These are phyloP conservation scores for Iberis amara DNA, from an alignment of 441 rosid genomes.

Conservation along the genomic window DNA sequence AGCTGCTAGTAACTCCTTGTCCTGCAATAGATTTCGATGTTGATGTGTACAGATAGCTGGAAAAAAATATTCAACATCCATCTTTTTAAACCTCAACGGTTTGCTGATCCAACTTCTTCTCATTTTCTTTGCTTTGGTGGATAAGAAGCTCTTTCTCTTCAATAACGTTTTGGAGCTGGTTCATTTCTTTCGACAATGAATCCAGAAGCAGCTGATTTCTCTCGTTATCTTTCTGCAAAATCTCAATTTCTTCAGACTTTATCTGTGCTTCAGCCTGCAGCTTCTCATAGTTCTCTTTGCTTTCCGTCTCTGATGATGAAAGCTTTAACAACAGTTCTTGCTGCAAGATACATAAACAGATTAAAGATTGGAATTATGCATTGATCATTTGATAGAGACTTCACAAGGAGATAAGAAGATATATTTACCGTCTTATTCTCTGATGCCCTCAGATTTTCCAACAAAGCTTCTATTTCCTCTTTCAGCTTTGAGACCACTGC, in stretches of 20 bases:
- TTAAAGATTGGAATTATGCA: constrained; percentile 29
- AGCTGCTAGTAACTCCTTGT: constrained; percentile 45
- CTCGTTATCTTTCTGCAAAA: constrained; percentile 44
- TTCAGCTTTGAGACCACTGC: constrained; percentile 29
- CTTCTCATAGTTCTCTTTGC: constrained; percentile 46
- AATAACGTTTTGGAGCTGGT: constrained; percentile 42
- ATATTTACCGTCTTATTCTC: constrained; percentile 53
- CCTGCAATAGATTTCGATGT: constrained; percentile 40
- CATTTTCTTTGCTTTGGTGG: constrained; percentile 44
- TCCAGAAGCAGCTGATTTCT: constrained; percentile 40
- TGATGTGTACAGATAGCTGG: constrained; percentile 17
- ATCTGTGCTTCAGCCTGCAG: constrained; percentile 46
- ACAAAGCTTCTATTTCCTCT: constrained; percentile 24
- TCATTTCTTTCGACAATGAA: constrained; percentile 51
- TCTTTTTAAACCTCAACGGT: constrained; percentile 45
- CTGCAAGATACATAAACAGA: constrained; percentile 38
- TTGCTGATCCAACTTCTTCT: constrained; percentile 55
- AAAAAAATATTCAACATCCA: constrained; percentile 10
- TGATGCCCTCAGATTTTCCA: constrained; percentile 28
- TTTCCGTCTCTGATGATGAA: constrained; percentile 54
- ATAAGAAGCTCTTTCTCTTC: constrained; percentile 64
- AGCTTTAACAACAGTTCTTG: constrained; percentile 49
- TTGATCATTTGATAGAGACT: constrained; percentile 5
- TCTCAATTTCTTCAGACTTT: constrained; percentile 43
- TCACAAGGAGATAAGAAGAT: constrained; percentile 12